Evolutionary conservation across 441 rosid species (phyloP).

Genomic region (Pelargonium australe): DNA sequence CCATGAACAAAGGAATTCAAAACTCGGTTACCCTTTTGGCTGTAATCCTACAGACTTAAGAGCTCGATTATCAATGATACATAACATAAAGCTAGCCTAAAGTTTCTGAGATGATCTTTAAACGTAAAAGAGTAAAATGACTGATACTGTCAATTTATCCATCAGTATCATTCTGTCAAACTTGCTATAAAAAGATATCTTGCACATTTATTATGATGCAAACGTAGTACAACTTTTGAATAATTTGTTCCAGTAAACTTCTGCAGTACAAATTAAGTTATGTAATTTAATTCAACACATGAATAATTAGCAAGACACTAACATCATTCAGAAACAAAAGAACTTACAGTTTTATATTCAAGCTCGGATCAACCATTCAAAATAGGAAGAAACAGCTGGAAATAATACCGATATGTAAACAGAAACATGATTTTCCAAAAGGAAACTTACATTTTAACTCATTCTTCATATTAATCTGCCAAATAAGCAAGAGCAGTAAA

Average conservation of each 20-base stretch:
- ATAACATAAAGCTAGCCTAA: background rate
- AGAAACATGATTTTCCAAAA: background rate
- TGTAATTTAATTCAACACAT: background rate
- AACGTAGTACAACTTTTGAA: background rate
- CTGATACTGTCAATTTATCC: background rate
- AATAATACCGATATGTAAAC: background rate
- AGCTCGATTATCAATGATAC: slow-evolving; percentile 1
- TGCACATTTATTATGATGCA: background rate
- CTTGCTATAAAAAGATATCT: background rate
- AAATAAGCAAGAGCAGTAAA: slow-evolving; percentile 4
- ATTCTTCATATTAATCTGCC: background rate
- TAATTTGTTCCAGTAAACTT: too few species aligned
- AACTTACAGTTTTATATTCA: background rate
- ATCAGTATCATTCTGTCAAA: background rate
- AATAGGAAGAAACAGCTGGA: background rate
- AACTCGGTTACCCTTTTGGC: background rate
- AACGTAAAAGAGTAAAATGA: background rate
- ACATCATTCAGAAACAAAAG: background rate
- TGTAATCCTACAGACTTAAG: background rate
- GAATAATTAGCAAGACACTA: background rate
- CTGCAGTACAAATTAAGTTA: too few species aligned
- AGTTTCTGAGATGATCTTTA: background rate
- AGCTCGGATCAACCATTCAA: background rate
- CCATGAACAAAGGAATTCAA: background rate
- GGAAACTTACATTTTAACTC: background rate